These are phyloP conservation scores for Skeletonema menzelii DNA, from an alignment of 108 stramenopile species.

Conservation along the genomic window DNA sequence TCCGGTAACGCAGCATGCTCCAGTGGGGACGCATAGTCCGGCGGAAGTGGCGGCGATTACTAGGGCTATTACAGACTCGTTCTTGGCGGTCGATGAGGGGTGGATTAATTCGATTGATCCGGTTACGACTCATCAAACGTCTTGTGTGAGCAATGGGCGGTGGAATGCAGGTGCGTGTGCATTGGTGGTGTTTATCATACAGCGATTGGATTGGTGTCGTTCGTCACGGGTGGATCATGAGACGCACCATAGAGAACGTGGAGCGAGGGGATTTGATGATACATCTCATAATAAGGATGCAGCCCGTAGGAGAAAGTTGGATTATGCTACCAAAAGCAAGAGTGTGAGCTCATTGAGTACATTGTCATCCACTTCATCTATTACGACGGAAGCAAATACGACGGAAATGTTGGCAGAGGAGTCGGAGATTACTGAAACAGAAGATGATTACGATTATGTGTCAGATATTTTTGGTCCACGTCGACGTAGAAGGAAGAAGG, in stretches of 20 bases:
- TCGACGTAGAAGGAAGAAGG: slow-evolving; percentile 29
- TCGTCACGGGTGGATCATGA: slow-evolving; percentile 41
- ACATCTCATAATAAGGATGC: slow-evolving; percentile 82
- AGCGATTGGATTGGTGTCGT: slow-evolving; percentile 75
- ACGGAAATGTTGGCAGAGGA: slow-evolving; percentile 63
- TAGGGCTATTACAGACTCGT: slow-evolving; percentile 72
- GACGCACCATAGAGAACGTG: slow-evolving; percentile 47
- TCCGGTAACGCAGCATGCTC: slow-evolving; percentile 47
- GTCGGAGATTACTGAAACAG: slow-evolving; percentile 76
- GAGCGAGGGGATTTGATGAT: slow-evolving; percentile 51
- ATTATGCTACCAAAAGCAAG: slow-evolving; percentile 69
- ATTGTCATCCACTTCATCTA: slow-evolving; percentile 66
- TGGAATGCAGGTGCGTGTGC: slow-evolving; percentile 92
- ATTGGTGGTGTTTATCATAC: slow-evolving; percentile 70
- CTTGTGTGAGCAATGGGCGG: slow-evolving; percentile 74
- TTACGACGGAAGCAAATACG: slow-evolving; percentile 60
- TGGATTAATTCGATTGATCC: slow-evolving; percentile 91
- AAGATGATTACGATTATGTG: slow-evolving; percentile 73
- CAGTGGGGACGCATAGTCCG: slow-evolving; percentile 69
- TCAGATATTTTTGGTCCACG: slow-evolving; percentile 37
- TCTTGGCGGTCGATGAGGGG: slow-evolving; percentile 82
- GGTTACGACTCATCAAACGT: slow-evolving; percentile 78
- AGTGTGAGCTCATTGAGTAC: slow-evolving; percentile 75
- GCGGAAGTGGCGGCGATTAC: slow-evolving; percentile 71
- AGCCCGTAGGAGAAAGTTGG: slow-evolving; percentile 68